Conservation (phyloP, 2,329 filamentous ascomycete genomes). For the Aspergillus luchuensis region DNA sequence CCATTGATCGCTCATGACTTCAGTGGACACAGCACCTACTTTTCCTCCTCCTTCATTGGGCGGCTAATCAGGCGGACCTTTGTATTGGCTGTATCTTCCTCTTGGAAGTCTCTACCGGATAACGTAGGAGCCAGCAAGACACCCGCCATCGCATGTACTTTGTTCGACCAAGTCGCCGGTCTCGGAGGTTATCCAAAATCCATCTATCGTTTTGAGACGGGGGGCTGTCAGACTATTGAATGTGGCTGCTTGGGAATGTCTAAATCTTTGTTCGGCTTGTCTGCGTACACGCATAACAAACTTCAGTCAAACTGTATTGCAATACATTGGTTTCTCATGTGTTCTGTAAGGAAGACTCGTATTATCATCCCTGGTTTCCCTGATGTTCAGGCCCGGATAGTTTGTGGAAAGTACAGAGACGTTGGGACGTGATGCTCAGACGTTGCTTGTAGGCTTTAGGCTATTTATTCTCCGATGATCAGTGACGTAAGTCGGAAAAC, state of each 20-base stretch:
- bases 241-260: background rate
- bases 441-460: background rate
- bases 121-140: background rate
- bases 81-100: background rate
- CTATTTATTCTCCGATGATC: background rate
- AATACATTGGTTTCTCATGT: background rate
- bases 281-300: background rate
- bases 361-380: background rate
- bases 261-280: background rate
- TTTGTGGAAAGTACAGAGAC: too few species aligned
- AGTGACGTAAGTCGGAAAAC: background rate
- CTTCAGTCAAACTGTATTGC: background rate
- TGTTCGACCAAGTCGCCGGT: background rate
- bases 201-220: background rate
- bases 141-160: background rate
- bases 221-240: background rate
- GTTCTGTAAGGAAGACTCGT: background rate
- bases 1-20: slow-evolving; percentile 2
- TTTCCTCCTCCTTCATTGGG: background rate
- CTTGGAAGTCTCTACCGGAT: background rate
- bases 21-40: background rate
- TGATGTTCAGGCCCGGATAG: too few species aligned
- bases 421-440: background rate
- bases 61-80: background rate
- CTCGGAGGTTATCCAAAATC: background rate